These are phyloP conservation scores for Edaphochlamys debaryana DNA, from an alignment of 139 green algal species.

Conservation along the genomic window DNA sequence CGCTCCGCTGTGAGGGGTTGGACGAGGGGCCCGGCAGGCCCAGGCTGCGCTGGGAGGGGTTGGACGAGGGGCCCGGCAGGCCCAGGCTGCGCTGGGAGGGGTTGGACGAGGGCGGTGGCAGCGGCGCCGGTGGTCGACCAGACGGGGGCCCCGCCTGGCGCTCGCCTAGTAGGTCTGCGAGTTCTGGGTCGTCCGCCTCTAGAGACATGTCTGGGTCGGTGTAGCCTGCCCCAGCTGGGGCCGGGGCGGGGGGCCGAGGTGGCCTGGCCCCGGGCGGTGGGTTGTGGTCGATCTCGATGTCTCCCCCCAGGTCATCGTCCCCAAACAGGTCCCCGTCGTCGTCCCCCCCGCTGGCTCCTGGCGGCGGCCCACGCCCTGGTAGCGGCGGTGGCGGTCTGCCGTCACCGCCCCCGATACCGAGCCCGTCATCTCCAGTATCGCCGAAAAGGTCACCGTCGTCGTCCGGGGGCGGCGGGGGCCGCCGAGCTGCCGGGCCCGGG, in stretches of 20 bases:
- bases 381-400: no score
- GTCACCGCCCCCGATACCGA: no score
- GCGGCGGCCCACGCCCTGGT: no score
- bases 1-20: no score
- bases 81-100: no score
- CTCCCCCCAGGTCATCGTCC: not conserved
- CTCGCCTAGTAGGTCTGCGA: not conserved
- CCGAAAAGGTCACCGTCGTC: not conserved
- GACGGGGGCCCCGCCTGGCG: not conserved
- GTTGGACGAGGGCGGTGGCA: no score
- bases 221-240: not conserved
- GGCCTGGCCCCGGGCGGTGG: no score
- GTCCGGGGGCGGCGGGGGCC: not conserved
- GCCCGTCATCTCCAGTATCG: no score
- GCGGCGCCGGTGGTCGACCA: not conserved
- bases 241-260: not conserved
- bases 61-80: no score
- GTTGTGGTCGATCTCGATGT: slow-evolving; percentile 7
- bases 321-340: not conserved
- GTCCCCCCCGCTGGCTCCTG: no score
- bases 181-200: slow-evolving; percentile 2
- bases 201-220: slow-evolving; percentile 19
- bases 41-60: no score
- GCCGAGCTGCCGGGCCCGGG: not conserved
- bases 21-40: no score